Conservation (phyloP, 345 rosid genomes). For the Linum trigynum region DNA sequence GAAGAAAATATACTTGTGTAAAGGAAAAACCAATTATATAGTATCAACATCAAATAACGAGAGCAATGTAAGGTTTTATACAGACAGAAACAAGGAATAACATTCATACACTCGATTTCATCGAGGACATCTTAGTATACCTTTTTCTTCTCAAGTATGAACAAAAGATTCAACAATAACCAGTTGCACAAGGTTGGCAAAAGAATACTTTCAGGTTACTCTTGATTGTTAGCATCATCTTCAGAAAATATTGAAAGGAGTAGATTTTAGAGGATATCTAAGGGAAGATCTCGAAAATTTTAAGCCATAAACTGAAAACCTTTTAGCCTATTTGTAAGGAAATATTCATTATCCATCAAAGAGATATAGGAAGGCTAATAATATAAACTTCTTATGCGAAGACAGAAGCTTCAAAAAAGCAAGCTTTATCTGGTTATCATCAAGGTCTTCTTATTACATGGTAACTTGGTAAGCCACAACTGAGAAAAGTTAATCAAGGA, state of each 20-base stretch:
- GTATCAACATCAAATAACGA: conserved; percentile 1
- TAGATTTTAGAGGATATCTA: neutral
- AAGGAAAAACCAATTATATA: neutral
- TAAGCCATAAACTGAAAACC: neutral
- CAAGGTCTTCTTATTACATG: conserved; percentile 1
- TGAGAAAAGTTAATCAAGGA: neutral
- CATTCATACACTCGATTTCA: neutral
- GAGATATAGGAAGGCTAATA: neutral
- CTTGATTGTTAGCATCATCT: neutral
- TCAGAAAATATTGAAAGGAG: neutral
- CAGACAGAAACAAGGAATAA: neutral
- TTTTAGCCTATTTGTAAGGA: neutral
- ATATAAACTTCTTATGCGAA: neutral
- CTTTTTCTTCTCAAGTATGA: too few relatives aligned
- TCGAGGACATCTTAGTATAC: too few relatives aligned
- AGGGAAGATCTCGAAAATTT: neutral
- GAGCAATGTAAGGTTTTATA: neutral
- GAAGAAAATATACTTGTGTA: neutral
- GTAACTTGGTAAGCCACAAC: conserved; percentile 1
- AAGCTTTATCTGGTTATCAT: neutral
- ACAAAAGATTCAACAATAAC: neutral
- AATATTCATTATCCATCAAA: neutral
- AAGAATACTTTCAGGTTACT: neutral
- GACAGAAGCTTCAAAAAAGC: neutral
- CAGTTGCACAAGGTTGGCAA: neutral